Base-by-base conservation (phyloP, 805 yeast species). In the Candida vartiovaarae region DNA sequence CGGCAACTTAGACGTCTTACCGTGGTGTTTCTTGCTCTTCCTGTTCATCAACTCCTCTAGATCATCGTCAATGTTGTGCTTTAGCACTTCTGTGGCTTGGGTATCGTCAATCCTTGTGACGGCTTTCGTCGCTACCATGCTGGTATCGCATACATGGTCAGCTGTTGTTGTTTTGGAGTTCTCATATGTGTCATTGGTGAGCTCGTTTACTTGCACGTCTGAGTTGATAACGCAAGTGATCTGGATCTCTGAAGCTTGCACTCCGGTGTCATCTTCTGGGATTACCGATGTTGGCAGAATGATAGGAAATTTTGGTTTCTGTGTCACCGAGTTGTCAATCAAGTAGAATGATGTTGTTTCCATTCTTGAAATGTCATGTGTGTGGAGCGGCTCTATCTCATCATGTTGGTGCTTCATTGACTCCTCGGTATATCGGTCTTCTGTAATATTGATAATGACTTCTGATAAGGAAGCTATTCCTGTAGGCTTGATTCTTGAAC, bases 51-150 rank as follows among this genome's bases (percentile, higher is more conserved):
- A 45, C 6, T 40, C 43, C 4, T 55, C 49, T 15, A 55, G 36
- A 5, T 55, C 56, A 11, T 48, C 50, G 41, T 55, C 56, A 29
- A 53, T 32, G 3, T 36, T 10, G 27, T 51, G 44, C 34, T 49
- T 53, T 24, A 40, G 8, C n/a, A 24, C 29, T 24, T 35, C 39
- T 15, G 34, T 27, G 25, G 20, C 32, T 15, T 28, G 23, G 5
- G 32, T 32, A 15, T 26, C 20, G 23, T 37, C 38, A 4, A 25
- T 11, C 20, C 24, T 32, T 20, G 44, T 15, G 15, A 39, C 6
- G 6, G 8, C 24, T n/a, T 11, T 39, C n/a, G 41, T 39, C 8
- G 36, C 37, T n/a, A 10, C 23, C 9, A 24, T n/a, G 6, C 32
- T 37, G 4, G 26, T 15, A 8, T 15, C 20, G 20, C 20, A 15